phyloP scores from a whole-genome alignment of 108 stramenopile species.

The Seminavis robusta region DNA sequence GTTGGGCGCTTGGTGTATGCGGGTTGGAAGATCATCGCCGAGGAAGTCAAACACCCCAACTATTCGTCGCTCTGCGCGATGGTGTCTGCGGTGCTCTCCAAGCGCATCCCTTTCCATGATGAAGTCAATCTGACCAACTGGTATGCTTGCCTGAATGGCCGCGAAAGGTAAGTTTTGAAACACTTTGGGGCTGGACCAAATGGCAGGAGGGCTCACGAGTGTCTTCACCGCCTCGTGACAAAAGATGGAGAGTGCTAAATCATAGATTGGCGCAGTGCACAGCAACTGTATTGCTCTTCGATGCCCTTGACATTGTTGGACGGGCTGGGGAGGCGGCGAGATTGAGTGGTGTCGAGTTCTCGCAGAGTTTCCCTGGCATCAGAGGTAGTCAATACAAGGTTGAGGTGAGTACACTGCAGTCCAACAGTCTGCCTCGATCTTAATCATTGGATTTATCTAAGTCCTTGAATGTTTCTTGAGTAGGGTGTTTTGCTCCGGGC shows the following conservation, averaged over 20 bases:
- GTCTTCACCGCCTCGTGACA: too few species aligned
- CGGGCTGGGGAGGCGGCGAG: slow-evolving; percentile 89
- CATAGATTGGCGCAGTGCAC: slow-evolving; percentile 65
- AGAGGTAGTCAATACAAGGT: slow-evolving; percentile 77
- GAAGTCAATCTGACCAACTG: slow-evolving; percentile 70
- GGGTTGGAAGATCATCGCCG: slow-evolving; percentile 78
- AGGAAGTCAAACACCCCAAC: slow-evolving; percentile 86
- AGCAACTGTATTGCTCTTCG: slow-evolving; percentile 66
- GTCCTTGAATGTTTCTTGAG: background rate
- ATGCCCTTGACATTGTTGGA: slow-evolving; percentile 84
- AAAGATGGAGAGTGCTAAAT: slow-evolving; percentile 77
- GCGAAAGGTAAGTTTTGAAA: too few species aligned
- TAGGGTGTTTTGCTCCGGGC: slow-evolving; percentile 81
- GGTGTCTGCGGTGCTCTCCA: slow-evolving; percentile 64
- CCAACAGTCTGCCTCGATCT: background rate
- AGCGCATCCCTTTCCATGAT: slow-evolving; percentile 75
- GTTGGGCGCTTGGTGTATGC: slow-evolving; percentile 76
- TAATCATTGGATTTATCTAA: slow-evolving; percentile 5
- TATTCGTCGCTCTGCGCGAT: slow-evolving; percentile 83
- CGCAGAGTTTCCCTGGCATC: slow-evolving; percentile 82
- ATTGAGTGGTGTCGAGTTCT: slow-evolving; percentile 88
- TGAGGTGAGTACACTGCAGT: slow-evolving; percentile 34
- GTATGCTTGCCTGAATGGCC: slow-evolving; percentile 54
- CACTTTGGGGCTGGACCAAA: too few species aligned
- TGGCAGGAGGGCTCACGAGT: too few species aligned